Evolutionary conservation across 441 rosid species (phyloP).

Genomic region (Daphne laureola): DNA sequence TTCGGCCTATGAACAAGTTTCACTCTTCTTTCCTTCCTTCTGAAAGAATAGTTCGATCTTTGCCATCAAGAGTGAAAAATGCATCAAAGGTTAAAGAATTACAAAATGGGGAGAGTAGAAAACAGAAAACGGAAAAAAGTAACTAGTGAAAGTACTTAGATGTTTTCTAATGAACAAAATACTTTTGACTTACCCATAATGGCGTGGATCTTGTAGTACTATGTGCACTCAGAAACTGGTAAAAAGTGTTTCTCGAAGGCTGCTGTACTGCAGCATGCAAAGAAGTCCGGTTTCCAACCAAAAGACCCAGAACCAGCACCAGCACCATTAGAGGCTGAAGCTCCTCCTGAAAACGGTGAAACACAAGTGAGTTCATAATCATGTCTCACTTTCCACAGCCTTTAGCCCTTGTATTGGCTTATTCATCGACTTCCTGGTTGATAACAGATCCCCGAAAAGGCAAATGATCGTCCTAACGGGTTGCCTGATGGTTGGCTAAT

Average conservation of each 20-base stretch:
- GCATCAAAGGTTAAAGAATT: not conserved
- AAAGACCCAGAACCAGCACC: constrained; percentile 10
- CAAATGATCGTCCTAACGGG: constrained; percentile 29
- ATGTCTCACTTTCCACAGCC: constrained; percentile 3
- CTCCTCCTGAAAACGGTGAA: constrained; percentile 15
- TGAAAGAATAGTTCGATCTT: not conserved
- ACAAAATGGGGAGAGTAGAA: not conserved
- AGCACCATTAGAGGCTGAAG: constrained; percentile 2
- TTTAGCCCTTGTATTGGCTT: constrained; percentile 8
- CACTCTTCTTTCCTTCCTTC: not conserved
- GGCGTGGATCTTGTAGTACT: constrained; percentile 33
- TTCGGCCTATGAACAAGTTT: not conserved
- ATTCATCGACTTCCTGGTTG: constrained; percentile 11
- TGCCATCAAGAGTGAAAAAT: not conserved
- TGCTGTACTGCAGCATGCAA: constrained; percentile 28
- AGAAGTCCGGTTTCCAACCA: constrained; percentile 17
- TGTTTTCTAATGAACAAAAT: constrained; percentile 3
- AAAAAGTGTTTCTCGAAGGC: constrained; percentile 40
- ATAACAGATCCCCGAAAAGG: constrained; percentile 17
- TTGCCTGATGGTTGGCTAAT: constrained; percentile 34
- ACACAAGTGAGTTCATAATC: constrained; percentile 19
- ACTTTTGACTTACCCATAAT: not conserved
- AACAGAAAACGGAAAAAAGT: not conserved
- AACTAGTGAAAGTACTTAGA: not conserved
- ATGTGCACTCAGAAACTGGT: constrained; percentile 33